Evolutionary conservation across 176 grass and related monocot species (phyloP), one percentile per base, ranked within the genome.

Genomic region (Chrysopogon serrulatus): DNA sequence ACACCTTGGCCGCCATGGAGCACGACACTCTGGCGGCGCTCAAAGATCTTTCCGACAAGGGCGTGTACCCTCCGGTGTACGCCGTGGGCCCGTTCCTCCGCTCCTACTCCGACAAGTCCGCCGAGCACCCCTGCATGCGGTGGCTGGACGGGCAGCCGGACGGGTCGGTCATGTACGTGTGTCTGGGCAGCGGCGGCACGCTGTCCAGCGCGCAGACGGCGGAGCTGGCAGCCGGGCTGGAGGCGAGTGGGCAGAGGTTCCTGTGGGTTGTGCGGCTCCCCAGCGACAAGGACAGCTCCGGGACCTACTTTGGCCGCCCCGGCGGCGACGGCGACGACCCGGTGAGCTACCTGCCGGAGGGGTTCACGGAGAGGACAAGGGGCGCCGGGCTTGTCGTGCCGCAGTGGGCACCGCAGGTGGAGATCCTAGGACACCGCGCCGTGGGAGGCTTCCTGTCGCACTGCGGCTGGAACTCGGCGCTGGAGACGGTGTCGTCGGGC

Each of bases 401-500:
- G 56, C 71, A 56, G 10, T 89, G 86, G 92, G 84, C 42, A 2
- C 92, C 92, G 28, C 92, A 94, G 83, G 65, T 87, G 11, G 67
- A 86, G 28, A 61, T 91, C 33, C 86, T 94, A n/a, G 19, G 8
- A 3, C 86, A 94, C 76, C 34, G 65, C 19, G 83, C 92, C 3
- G 72, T 47, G 10, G 86, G 89, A 16, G 92, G 92, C 9, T 94
- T 94, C 76, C 48, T 91, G 26, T 87, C 86, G 45, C 92, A 94
- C 59, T 86, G 85, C 39, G 90, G 88, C 2, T 95, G 90, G 88
- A 95, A 95, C 83, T 95, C 93, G 10, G 62, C 85, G 31, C 71
- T 95, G 13, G 93, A 95, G 82, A 77, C 87, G 42, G 33, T 74
- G 33, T 21, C 32, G 2, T 35, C 81, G 2, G 80, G 86, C 11